Base-by-base conservation (phyloP, 1,139 yeast genomes). In the Geotrichum candidum region DNA sequence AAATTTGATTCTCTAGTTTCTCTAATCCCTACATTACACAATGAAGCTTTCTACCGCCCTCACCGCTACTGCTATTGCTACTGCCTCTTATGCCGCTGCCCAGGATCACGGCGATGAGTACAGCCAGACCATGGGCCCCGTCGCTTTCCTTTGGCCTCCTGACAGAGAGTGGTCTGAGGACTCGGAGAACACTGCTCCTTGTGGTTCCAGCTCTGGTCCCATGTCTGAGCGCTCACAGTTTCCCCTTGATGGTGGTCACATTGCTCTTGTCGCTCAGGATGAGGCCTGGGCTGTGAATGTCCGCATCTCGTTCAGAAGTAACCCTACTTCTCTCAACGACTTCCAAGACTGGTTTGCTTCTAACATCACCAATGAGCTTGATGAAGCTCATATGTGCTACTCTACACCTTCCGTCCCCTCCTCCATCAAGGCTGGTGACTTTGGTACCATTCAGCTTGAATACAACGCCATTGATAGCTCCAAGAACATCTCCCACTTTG, bases 151-250 rank as follows among this genome's bases (percentile, higher is more conserved):
- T 60, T 78, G 74, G 70, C 81, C 81, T 60, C 66, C 68, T 3
- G 77, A 72, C 62, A 74, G 81, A 71, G 76, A 72, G 61, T 78
- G 81, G 81, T 69, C 77, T 23, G 80, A 73, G 51, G 78, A 74
- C 59, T 69, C 72, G 31, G 80, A 77, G 64, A 76, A 74, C 66
- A 69, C 71, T 51, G 78, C 79, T 10, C 81, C 81, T 63, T 78
- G 81, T 69, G 81, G 81, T 57, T 70, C 78, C 9, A 67, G 70
- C 59, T 70, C 75, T 22, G 69, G 72, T 27, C 67, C 68, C 29
- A 64, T 58, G 52, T 33, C 60, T 29, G 74, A 77, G 69, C 75
- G 81, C 69, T 67, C 78, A 11, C 73, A 73, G 10, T 77, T 77
- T 72, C 80, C 81, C 51, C 66, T 78, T 58, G 78, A 75, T 61